Base-by-base conservation (phyloP, 2,329 filamentous ascomycete species). In the Capronia coronata region DNA sequence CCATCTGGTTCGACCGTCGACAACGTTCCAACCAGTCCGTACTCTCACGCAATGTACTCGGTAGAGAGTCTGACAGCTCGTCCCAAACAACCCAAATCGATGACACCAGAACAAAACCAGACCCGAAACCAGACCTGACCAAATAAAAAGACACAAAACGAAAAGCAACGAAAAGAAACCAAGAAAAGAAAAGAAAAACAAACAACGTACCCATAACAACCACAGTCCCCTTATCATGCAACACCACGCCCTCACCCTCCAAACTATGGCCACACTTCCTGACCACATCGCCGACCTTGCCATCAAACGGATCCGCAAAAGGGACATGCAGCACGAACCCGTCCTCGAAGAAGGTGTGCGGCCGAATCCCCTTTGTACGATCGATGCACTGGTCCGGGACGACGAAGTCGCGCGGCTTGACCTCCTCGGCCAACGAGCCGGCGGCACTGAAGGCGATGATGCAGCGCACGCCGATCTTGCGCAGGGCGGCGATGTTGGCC, bases 401-500 rank as follows among this genome's bases (percentile, higher is more conserved):
- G 44, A 97, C 87, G 68, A 98, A 98, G 74, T 98, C 93, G 71
- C 93, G 85, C 37, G 93, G 93, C 71, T 86, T 87, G 68, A 98
- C 91, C 64, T 88, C 80, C 73, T 96, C 93, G 66, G 86, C 87
- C 65, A 98, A 74, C 63, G 85, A 91, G 55, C 93, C 93, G 49
- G 98, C 93, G 42, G 93, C 93, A 57, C 85, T 91, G 75, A 98
- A 98, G 57, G 91, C 89, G 65, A 98, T 87, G 67, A 97, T 80
- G 66, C 82, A 86, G 63, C 90, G 83, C 39, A 97, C 93, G 59
- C 93, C 93, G 54, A 98, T 76, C 62, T 80, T 83, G 58, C 93
- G 84, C 56, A 98, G 77, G n/a, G 93, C 93, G n/a, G 93, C 91
- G 63, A 98, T 94, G 75, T 97, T 98, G 70, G 93, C 93, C 57